These are phyloP conservation scores for Chytriomyces sp. DNA, from an alignment of 192 early-diverging fungal genomes.

Conservation along the genomic window DNA sequence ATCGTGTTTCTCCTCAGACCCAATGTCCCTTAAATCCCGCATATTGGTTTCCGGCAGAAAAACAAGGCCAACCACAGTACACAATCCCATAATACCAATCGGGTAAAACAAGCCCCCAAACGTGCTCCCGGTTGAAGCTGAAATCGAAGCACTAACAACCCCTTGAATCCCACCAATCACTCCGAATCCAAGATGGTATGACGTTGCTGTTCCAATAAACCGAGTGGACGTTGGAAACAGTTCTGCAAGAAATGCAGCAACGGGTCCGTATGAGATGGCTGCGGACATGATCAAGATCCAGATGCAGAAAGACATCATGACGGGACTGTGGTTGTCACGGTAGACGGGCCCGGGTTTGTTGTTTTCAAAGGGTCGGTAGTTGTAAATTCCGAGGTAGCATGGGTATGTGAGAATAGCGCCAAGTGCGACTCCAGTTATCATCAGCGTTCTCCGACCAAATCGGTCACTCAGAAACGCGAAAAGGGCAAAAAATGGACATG, in stretches of 20 bases:
- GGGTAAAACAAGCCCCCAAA: slow-evolving; percentile 43
- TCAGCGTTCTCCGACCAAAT: slow-evolving; percentile 39
- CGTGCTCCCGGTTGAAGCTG: slow-evolving; percentile 27
- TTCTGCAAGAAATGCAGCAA: slow-evolving; percentile 42
- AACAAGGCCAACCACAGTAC: slow-evolving; percentile 20
- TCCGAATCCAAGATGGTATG: slow-evolving; percentile 35
- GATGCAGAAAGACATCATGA: slow-evolving; percentile 16
- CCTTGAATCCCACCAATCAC: slow-evolving; percentile 35
- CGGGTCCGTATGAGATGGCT: slow-evolving; percentile 37
- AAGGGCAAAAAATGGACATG: slow-evolving; percentile 34
- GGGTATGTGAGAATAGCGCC: slow-evolving; percentile 32
- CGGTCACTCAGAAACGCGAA: slow-evolving; percentile 35
- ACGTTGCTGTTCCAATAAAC: slow-evolving; percentile 24
- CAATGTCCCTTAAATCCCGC: neutral
- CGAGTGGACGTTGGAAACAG: slow-evolving; percentile 42
- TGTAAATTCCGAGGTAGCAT: slow-evolving; percentile 24
- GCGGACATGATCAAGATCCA: slow-evolving; percentile 26
- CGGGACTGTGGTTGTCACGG: slow-evolving; percentile 27
- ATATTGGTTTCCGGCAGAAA: slow-evolving; percentile 35
- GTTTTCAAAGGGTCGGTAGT: slow-evolving; percentile 17
- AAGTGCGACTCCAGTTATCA: slow-evolving; percentile 33
- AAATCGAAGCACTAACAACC: slow-evolving; percentile 32
- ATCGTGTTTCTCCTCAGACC: neutral
- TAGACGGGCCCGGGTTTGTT: slow-evolving; percentile 8
- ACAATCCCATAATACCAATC: slow-evolving; percentile 1